Evolutionary conservation across 805 yeast genomes (phyloP).

Genomic region (Cyberlindnera mycetangii): DNA sequence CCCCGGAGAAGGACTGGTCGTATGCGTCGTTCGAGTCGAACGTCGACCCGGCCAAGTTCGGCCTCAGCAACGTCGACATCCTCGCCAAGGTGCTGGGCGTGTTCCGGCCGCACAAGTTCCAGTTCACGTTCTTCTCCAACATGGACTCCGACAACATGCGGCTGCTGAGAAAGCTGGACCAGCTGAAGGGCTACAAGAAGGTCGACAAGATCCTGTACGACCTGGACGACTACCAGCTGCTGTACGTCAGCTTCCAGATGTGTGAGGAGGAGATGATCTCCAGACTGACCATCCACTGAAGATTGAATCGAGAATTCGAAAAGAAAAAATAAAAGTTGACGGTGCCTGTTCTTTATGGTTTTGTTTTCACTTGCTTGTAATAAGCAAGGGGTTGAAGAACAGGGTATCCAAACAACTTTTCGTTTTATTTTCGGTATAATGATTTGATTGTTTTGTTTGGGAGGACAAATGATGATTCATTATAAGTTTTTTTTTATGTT

Average conservation of each 20-base stretch:
- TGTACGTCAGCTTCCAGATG: conserved; percentile 64
- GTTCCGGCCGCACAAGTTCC: conserved; percentile 75
- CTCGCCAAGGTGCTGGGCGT: conserved; percentile 56
- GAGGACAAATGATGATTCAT: conserved; percentile 25
- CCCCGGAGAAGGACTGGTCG: conserved; percentile 93
- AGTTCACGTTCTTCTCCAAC: conserved; percentile 48
- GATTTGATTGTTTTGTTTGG: conserved; percentile 25
- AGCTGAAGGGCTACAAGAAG: conserved; percentile 50
- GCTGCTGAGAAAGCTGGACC: conserved; percentile 31
- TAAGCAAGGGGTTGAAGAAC: background rate
- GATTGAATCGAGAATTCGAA: conserved; percentile 18
- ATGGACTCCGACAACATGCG: conserved; percentile 34
- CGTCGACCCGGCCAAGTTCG: conserved; percentile 47
- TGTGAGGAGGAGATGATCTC: conserved; percentile 23
- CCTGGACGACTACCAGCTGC: conserved; percentile 66
- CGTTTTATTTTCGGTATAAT: conserved; percentile 26
- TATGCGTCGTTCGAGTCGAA: conserved; percentile 96
- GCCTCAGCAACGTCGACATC: conserved; percentile 48
- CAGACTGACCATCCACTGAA: conserved; percentile 13
- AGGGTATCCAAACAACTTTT: conserved; percentile 10
- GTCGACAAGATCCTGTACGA: conserved; percentile 72
- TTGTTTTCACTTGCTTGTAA: conserved; percentile 5
- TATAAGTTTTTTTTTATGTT: conserved; percentile 26
- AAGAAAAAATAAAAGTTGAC: conserved; percentile 16
- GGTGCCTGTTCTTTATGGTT: conserved; percentile 4